Evolutionary conservation across 2,329 filamentous ascomycete genomes (phyloP), one percentile per base, ranked within the genome.

Genomic region (Sclerotinia glacialis): DNA sequence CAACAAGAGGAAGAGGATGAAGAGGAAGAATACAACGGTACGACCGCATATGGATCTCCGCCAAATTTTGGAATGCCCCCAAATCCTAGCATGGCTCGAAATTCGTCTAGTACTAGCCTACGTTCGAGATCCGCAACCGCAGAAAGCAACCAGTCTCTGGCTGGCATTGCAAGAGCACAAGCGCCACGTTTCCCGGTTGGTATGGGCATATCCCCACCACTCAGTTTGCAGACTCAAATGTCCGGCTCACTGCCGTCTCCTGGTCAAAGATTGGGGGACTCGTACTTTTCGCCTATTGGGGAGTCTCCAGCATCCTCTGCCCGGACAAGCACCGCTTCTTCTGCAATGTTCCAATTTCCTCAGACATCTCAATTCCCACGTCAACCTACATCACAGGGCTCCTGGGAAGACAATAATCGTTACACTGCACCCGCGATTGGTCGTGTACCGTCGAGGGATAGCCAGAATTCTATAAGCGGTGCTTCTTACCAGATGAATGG

Each of bases 391-490:
- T 88, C 91, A 1, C 85, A 88, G 70, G 84, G 86, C 46, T 82
- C 82, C 0, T 92, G 90, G 83, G 86, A 88, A 74, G 90, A 96
- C 73, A 86, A 85, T 72, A 88, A 86, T 73, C 86, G 94, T 40
- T 96, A 96, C 76, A 97, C 94, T 0, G 92, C 94, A 11, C 94
- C 94, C 26, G 92, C 91, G 2, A 88, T 93, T 83, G 89, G 90
- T 54, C 88, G 92, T 49, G 91, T 87, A 46, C 86, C 89, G n/a
- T 94, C 92, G 44, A 84, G 90, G 67, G 91, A 95, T 71, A 89
- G 89, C 2, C 82, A 88, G 9, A 88, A 86, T 42, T 83, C 86
- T 11, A 78, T 81, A 21, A 89, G 40, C 52, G 55, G 55, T 23
- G 42, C 56, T 14, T 69, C 85, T 2, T 90, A 90, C 73, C 81